These are phyloP conservation scores for Lunularia cruciata DNA, from an alignment of 225 moss, liverwort and hornwort genomes.

Conservation along the genomic window DNA sequence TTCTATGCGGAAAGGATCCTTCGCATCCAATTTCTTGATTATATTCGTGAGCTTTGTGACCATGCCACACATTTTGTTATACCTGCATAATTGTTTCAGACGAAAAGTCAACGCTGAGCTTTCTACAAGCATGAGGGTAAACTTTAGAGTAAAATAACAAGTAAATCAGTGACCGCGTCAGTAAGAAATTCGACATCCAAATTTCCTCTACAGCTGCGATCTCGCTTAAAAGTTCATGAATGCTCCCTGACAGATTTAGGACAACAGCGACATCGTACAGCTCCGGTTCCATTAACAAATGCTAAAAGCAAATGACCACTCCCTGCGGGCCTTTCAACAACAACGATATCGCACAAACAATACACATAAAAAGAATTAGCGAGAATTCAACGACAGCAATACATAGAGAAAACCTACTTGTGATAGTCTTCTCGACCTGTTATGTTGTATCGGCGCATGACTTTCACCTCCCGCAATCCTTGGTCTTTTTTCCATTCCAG, in stretches of 20 bases:
- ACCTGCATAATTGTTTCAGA: conserved; percentile 33
- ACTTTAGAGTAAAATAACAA: no score
- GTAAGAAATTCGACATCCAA: no score
- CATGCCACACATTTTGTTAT: conserved; percentile 83
- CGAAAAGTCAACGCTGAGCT: no score
- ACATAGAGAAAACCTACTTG: conserved; percentile 31
- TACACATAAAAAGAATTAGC: background rate
- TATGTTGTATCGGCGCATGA: conserved; percentile 90
- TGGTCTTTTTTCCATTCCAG: conserved; percentile 98
- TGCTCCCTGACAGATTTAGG: no score
- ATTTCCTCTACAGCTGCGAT: no score
- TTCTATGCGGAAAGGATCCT: conserved; percentile 73
- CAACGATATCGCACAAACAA: no score
- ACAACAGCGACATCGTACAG: no score
- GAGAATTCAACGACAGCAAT: background rate
- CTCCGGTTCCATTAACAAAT: no score
- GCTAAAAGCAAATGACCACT: background rate
- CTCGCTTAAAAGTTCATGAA: no score
- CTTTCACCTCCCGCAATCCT: conserved; percentile 66
- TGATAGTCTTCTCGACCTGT: conserved; percentile 94
- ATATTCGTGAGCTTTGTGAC: conserved; percentile 82
- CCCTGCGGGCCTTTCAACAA: background rate
- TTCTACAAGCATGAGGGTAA: no score
- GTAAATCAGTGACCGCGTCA: no score
- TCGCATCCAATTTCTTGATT: conserved; percentile 79